phyloP scores from a whole-genome alignment of 805 yeast species.

The Wickerhamomyces bovis region DNA sequence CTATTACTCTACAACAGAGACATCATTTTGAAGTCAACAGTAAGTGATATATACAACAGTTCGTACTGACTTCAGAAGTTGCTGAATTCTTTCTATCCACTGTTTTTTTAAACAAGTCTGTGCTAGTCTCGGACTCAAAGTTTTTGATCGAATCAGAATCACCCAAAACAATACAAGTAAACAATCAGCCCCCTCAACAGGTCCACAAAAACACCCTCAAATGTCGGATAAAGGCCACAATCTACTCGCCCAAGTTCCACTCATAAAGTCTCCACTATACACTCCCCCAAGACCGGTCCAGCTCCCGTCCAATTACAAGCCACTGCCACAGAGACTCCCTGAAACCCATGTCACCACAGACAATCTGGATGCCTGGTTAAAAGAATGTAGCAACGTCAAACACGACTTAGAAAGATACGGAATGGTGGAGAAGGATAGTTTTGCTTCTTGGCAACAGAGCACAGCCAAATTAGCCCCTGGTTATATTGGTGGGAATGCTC shows the following conservation, averaged over 20 bases:
- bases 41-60: too few species aligned
- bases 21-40: too few species aligned
- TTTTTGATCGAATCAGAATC: too few species aligned
- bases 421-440: constrained; percentile 18
- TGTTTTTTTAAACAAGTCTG: too few species aligned
- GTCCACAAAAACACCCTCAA: neutral
- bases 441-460: constrained; percentile 28
- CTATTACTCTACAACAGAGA: too few species aligned
- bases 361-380: constrained; percentile 26
- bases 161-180: too few species aligned
- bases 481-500: constrained; percentile 26
- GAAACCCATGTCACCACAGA: constrained; percentile 24
- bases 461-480: constrained; percentile 36
- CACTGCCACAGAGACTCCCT: constrained; percentile 30
- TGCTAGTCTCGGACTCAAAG: too few species aligned
- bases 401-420: constrained; percentile 23
- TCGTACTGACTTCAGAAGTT: too few species aligned
- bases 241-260: constrained; percentile 46
- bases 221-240: constrained; percentile 34
- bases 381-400: constrained; percentile 28
- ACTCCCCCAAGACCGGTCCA: constrained; percentile 52
- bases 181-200: neutral
- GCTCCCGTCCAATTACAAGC: constrained; percentile 41
- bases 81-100: too few species aligned
- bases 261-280: constrained; percentile 44